Evolutionary conservation across 2,329 filamentous ascomycete genomes (phyloP).

Genomic region (Ciborinia camelliae): DNA sequence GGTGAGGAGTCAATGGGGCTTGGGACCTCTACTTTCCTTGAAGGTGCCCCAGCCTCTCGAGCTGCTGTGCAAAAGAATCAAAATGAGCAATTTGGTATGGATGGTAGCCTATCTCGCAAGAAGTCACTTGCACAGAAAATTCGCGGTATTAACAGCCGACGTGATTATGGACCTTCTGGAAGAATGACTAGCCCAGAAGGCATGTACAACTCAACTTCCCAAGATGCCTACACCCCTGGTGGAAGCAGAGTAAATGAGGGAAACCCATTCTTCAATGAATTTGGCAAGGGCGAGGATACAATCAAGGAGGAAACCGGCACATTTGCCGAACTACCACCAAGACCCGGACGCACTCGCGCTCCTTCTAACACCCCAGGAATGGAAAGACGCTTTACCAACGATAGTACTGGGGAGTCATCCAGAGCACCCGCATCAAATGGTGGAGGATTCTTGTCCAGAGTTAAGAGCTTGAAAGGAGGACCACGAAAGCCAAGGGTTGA

Average conservation of each 20-base stretch:
- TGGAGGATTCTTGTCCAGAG: constrained; percentile 67
- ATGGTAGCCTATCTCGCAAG: constrained; percentile 76
- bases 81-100: constrained; percentile 52
- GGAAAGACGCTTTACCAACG: constrained; percentile 63
- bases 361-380: constrained; percentile 59
- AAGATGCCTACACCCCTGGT: constrained; percentile 37
- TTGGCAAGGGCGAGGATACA: constrained; percentile 59
- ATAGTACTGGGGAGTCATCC: constrained; percentile 43
- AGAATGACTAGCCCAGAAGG: constrained; percentile 57
- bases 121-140: constrained; percentile 93
- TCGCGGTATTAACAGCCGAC: constrained; percentile 73
- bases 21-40: constrained; percentile 92
- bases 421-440: constrained; percentile 35
- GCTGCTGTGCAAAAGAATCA: constrained; percentile 74
- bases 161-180: constrained; percentile 56
- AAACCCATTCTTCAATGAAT: constrained; percentile 85
- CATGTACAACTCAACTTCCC: constrained; percentile 40
- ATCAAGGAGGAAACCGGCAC: constrained; percentile 55
- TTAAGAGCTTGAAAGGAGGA: constrained; percentile 77
- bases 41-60: constrained; percentile 84
- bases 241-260: constrained; percentile 46
- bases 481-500: constrained; percentile 46
- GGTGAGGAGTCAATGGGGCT: constrained; percentile 80
- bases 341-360: constrained; percentile 42
- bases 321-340: constrained; percentile 38